Percentiles rank a stretch among this genome's conserved stretches.
phyloP scores from a whole-genome alignment of 2,329 filamentous ascomycete genomes.

The Talaromyces marneffei region DNA sequence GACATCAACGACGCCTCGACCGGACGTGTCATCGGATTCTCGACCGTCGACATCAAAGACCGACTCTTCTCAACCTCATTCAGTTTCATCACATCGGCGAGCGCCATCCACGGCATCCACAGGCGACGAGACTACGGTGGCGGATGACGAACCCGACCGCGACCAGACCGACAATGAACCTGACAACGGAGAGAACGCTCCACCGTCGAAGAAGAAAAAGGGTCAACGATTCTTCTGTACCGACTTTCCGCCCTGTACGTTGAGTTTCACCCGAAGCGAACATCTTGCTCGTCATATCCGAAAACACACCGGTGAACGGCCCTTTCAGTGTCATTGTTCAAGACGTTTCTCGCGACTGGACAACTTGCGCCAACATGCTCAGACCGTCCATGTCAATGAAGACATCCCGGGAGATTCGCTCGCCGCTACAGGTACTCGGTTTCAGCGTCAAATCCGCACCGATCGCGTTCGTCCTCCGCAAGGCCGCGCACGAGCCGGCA shows the following conservation, averaged over 20 bases:
- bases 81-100: conserved; percentile 30
- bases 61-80: conserved; percentile 26
- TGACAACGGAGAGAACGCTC: conserved; percentile 44
- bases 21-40: conserved; percentile 30
- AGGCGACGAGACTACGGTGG: conserved; percentile 65
- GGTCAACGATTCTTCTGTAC: conserved; percentile 94
- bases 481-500: conserved; percentile 69
- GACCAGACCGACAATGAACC: conserved; percentile 57
- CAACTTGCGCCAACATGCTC: conserved; percentile 92
- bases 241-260: conserved; percentile 84
- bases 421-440: conserved; percentile 84
- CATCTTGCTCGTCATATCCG: conserved; percentile 92
- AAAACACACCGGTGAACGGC: conserved; percentile 96
- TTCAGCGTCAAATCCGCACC: conserved; percentile 85
- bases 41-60: conserved; percentile 24
- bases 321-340: conserved; percentile 93
- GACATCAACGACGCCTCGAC: conserved; percentile 52
- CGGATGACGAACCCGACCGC: conserved; percentile 65
- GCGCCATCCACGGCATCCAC: conserved; percentile 43
- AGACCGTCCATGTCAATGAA: conserved; percentile 96
- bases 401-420: conserved; percentile 92
- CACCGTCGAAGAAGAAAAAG: conserved; percentile 89
- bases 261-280: conserved; percentile 94
- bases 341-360: conserved; percentile 89
- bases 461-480: conserved; percentile 68